Evolutionary conservation across 1,284 basidiomycete genomes (phyloP).

Genomic region (Apiotrichum gamsii): DNA sequence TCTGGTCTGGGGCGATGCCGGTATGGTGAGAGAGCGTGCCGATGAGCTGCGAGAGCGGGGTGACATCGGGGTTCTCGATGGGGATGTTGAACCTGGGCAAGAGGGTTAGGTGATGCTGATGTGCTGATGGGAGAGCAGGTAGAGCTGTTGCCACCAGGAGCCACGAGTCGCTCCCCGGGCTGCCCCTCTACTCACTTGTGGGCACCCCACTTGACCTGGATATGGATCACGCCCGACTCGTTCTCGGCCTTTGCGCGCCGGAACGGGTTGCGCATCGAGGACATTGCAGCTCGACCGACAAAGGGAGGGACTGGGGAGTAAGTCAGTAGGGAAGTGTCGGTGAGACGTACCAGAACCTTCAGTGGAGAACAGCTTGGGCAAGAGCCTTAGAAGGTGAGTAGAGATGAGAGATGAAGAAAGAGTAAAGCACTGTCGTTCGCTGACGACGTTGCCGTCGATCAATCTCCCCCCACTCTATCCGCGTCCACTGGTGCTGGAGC

Average conservation of each 20-base stretch:
- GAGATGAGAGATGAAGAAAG: too few species aligned
- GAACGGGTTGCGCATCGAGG: slow-evolving; percentile 43
- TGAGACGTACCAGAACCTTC: too few species aligned
- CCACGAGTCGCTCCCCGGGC: too few species aligned
- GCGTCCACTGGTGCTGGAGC: too few species aligned
- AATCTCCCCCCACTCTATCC: too few species aligned
- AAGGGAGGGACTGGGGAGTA: slow-evolving; percentile 5
- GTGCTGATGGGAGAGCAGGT: too few species aligned
- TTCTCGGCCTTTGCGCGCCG: slow-evolving; percentile 39
- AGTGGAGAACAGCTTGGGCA: too few species aligned
- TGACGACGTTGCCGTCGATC: too few species aligned
- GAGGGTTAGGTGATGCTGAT: too few species aligned
- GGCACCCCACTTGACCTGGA: slow-evolving; percentile 43
- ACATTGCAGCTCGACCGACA: slow-evolving; percentile 10
- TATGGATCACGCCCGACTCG: slow-evolving; percentile 33
- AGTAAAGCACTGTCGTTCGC: too few species aligned
- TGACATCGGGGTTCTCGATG: slow-evolving; percentile 40
- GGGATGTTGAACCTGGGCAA: slow-evolving; percentile 45
- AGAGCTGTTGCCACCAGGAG: too few species aligned
- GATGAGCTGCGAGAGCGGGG: slow-evolving; percentile 38
- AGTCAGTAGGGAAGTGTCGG: not conserved
- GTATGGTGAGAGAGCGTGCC: slow-evolving; percentile 44
- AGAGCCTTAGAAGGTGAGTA: too few species aligned
- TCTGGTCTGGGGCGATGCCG: slow-evolving; percentile 29
- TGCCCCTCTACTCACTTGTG: slow-evolving; percentile 31